These are phyloP conservation scores for Calonectria honghensis DNA, from an alignment of 2,329 filamentous ascomycete species.

Conservation along the genomic window DNA sequence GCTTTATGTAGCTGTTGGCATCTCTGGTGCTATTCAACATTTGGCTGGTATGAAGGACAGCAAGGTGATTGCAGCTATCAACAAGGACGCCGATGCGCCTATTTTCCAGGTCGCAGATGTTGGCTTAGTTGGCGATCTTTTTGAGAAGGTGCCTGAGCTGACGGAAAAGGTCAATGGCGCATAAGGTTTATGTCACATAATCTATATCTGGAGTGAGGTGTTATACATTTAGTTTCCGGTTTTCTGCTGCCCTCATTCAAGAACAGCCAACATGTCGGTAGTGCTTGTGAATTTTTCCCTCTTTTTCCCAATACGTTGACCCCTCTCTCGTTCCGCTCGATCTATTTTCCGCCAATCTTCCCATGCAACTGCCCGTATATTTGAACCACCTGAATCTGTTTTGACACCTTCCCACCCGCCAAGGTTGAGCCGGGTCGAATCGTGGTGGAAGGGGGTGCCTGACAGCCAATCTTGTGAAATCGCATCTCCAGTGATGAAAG, in stretches of 20 bases:
- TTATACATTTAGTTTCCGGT: conserved; percentile 55
- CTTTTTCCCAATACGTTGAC: conserved; percentile 81
- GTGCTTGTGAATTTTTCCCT: conserved; percentile 81
- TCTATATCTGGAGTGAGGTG: conserved; percentile 44
- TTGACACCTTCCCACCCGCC: conserved; percentile 87
- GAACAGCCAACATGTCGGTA: conserved; percentile 74
- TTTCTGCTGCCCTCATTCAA: conserved; percentile 59
- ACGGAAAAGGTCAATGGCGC: conserved; percentile 91
- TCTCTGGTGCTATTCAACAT: conserved; percentile 98
- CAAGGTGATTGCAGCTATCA: conserved; percentile 99
- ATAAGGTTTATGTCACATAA: conserved; percentile 52
- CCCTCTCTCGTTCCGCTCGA: conserved; percentile 81
- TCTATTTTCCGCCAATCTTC: conserved; percentile 90
- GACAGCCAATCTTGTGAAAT: conserved; percentile 85
- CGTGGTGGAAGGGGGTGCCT: conserved; percentile 63
- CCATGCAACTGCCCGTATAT: conserved; percentile 83
- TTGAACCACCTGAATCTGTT: conserved; percentile 71
- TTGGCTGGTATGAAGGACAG: conserved; percentile 99
- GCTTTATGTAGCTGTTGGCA: conserved; percentile 95
- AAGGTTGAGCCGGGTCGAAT: conserved; percentile 22
- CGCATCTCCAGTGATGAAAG: conserved; percentile 90
- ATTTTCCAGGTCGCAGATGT: conserved; percentile 99
- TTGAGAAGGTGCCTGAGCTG: conserved; percentile 95
- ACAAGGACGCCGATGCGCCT: conserved; percentile 97
- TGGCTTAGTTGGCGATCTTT: conserved; percentile 94